Conservation (phyloP, 345 rosid species). For the Lenwebbia sp. region DNA sequence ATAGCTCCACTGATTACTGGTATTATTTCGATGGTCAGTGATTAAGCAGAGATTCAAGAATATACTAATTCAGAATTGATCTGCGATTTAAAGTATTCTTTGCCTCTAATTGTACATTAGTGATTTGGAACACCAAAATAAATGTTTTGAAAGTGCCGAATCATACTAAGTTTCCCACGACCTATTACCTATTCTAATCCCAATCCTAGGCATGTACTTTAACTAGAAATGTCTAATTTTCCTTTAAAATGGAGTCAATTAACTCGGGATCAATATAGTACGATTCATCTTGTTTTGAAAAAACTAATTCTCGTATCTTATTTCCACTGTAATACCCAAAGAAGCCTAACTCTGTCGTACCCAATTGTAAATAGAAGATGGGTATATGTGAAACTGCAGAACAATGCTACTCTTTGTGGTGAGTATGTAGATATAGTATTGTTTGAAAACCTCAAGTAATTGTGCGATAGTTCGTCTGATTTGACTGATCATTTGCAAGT, state of each 20-base stretch:
- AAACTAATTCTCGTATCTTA: background rate
- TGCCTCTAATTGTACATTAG: background rate
- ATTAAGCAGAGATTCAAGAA: background rate
- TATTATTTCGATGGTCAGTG: background rate
- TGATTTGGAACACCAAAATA: background rate
- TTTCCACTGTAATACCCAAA: background rate
- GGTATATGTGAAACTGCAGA: background rate
- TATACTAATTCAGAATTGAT: background rate
- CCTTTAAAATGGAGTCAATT: background rate
- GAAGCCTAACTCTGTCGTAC: background rate
- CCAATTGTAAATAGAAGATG: background rate
- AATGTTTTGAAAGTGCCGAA: background rate
- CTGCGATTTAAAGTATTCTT: background rate
- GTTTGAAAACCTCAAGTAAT: background rate
- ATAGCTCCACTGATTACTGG: background rate
- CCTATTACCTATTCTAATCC: background rate
- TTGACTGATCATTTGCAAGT: background rate
- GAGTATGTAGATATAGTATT: background rate
- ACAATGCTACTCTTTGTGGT: background rate
- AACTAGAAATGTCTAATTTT: background rate
- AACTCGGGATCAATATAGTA: background rate
- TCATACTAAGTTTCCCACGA: background rate
- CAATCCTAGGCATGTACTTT: background rate
- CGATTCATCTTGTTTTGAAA: background rate
- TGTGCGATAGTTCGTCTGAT: background rate